Percentiles rank a stretch among this genome's conserved stretches.
phyloP scores from a whole-genome alignment of 2,329 filamentous ascomycete species.

The Sordariomycetes sp. region DNA sequence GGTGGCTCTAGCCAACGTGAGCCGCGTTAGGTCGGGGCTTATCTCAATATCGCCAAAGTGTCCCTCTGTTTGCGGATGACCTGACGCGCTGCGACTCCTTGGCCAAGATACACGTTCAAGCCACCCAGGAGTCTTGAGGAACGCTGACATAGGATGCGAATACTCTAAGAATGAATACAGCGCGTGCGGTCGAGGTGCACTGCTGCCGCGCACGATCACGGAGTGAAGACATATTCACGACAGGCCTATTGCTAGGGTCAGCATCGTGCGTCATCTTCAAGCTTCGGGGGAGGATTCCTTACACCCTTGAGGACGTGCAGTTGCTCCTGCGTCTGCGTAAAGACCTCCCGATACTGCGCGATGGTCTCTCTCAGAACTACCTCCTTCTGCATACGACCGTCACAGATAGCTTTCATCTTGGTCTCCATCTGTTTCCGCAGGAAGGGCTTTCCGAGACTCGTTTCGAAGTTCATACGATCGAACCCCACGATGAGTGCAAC shows the following conservation, averaged over 20 bases:
- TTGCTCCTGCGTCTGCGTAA: conserved; percentile 69
- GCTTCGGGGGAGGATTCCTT: conserved; percentile 24
- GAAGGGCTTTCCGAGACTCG: conserved; percentile 90
- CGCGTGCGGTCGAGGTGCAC: too few species aligned
- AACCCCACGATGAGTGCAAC: conserved; percentile 91
- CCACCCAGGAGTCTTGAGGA: too few species aligned
- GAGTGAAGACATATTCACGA: conserved; percentile 26
- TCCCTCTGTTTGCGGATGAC: too few species aligned
- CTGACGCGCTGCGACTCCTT: too few species aligned
- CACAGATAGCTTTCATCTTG: conserved; percentile 95
- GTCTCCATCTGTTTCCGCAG: conserved; percentile 96
- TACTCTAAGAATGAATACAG: too few species aligned
- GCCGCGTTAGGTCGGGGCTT: too few species aligned
- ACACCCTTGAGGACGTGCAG: conserved; percentile 58
- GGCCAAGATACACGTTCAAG: too few species aligned
- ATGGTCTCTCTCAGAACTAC: conserved; percentile 76
- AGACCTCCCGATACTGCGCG: conserved; percentile 79
- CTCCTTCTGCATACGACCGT: conserved; percentile 65
- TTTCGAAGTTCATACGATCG: conserved; percentile 86
- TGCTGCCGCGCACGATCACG: too few species aligned
- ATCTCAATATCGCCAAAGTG: too few species aligned
- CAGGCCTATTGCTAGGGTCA: conserved; percentile 18
- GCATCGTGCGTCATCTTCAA: not conserved
- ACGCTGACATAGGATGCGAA: too few species aligned
- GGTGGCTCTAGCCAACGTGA: too few species aligned